phyloP scores from a whole-genome alignment of 345 rosid genomes.

The Reutealis trisperma region DNA sequence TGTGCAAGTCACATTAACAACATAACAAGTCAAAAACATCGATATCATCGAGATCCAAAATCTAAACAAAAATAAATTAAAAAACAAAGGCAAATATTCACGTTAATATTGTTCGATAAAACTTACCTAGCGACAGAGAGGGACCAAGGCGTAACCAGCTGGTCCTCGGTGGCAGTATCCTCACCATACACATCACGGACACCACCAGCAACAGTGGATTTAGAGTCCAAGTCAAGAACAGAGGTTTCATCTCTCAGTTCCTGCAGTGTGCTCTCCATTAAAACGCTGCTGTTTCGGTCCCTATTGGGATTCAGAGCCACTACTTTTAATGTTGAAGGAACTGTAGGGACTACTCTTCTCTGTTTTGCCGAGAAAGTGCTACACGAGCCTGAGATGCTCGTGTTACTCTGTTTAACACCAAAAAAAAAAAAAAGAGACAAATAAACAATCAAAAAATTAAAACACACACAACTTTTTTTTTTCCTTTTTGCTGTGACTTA shows the following conservation, averaged over 20 bases:
- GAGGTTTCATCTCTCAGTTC: conserved; percentile 36
- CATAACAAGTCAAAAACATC: conserved; percentile 11
- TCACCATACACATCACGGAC: conserved; percentile 34
- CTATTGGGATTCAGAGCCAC: conserved; percentile 38
- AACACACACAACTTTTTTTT: no score
- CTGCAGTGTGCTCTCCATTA: conserved; percentile 46
- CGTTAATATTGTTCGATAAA: not conserved
- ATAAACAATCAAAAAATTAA: not conserved
- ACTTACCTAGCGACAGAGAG: conserved; percentile 50
- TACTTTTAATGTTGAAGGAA: conserved; percentile 40
- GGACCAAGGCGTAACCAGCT: conserved; percentile 50
- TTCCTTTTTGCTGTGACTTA: no score
- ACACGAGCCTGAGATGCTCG: conserved; percentile 41
- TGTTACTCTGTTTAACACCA: conserved; percentile 43
- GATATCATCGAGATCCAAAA: conserved; percentile 3
- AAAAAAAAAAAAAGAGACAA: not conserved
- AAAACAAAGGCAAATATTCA: not conserved
- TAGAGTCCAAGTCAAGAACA: conserved; percentile 48
- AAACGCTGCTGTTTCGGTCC: conserved; percentile 44
- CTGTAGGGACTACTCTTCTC: conserved; percentile 26
- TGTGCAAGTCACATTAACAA: not conserved
- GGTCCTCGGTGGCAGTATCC: conserved; percentile 52
- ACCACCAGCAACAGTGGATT: conserved; percentile 47
- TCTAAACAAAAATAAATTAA: not conserved
- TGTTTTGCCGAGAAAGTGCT: conserved; percentile 42